Evolutionary conservation across 495 filamentous ascomycete species (phyloP).

Genomic region (Geoglossum glabrum): DNA sequence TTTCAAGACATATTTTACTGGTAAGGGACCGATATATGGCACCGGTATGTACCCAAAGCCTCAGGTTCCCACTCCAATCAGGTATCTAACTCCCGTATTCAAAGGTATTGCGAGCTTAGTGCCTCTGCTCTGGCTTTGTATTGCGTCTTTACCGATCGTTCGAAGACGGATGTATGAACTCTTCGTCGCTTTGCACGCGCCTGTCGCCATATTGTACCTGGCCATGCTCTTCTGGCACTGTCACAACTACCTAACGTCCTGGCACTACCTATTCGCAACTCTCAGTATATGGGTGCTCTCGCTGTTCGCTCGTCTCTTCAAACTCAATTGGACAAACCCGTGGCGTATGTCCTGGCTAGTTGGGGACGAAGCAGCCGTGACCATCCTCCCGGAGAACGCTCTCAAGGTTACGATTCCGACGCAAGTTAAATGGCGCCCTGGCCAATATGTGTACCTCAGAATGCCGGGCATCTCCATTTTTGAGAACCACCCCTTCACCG

Average conservation of each 20-base stretch:
- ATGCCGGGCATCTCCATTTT: constrained; percentile 80
- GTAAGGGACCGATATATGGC: constrained; percentile 56
- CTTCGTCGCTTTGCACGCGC: constrained; percentile 64
- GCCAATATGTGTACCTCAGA: constrained; percentile 84
- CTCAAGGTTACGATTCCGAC: constrained; percentile 88
- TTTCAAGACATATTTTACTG: constrained; percentile 43
- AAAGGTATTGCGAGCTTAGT: constrained; percentile 59
- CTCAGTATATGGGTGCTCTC: constrained; percentile 57
- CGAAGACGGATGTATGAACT: constrained; percentile 54
- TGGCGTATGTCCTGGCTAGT: constrained; percentile 58
- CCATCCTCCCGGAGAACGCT: constrained; percentile 72
- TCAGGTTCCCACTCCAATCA: neutral
- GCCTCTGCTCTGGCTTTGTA: constrained; percentile 59
- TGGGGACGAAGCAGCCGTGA: constrained; percentile 74
- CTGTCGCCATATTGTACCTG: constrained; percentile 60
- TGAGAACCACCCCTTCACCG: constrained; percentile 91
- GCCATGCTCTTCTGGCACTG: constrained; percentile 91
- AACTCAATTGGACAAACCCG: constrained; percentile 74
- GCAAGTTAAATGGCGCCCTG: constrained; percentile 78
- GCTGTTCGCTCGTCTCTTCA: constrained; percentile 25
- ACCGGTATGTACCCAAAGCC: constrained; percentile 28
- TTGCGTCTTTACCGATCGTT: constrained; percentile 58
- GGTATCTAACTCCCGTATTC: neutral
- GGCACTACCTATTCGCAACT: constrained; percentile 75
- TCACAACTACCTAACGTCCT: constrained; percentile 76